Evolutionary conservation across 2,329 filamentous ascomycete genomes (phyloP).

Genomic region (Coleophoma cylindrospora): DNA sequence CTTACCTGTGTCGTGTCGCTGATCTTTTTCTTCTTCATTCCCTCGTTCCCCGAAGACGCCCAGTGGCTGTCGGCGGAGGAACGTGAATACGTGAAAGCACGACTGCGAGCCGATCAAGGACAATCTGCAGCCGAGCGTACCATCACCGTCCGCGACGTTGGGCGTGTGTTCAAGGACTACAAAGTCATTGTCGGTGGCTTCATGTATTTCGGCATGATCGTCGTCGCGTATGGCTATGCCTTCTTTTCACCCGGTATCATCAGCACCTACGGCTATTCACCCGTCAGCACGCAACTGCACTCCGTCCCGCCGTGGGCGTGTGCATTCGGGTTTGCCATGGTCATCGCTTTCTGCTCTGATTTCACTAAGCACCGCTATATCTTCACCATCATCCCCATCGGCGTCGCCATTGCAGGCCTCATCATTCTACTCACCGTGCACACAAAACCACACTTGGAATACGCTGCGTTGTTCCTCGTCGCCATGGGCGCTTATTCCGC

Average conservation of each 20-base stretch:
- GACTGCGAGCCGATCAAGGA: conserved; percentile 66
- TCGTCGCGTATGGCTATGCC: conserved; percentile 73
- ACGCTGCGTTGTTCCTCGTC: conserved; percentile 77
- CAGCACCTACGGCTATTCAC: conserved; percentile 55
- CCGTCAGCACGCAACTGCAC: conserved; percentile 46
- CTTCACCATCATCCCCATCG: conserved; percentile 66
- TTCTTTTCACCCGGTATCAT: conserved; percentile 75
- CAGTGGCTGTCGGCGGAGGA: conserved; percentile 71
- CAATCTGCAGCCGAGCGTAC: conserved; percentile 57
- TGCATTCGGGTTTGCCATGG: conserved; percentile 75
- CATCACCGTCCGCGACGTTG: conserved; percentile 53
- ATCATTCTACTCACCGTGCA: conserved; percentile 69
- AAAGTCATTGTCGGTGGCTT: conserved; percentile 70
- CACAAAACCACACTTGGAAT: conserved; percentile 61
- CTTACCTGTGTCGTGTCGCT: conserved; percentile 58
- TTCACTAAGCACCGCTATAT: conserved; percentile 65
- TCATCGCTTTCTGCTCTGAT: conserved; percentile 70
- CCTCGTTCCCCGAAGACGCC: conserved; percentile 69
- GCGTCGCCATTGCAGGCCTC: conserved; percentile 68
- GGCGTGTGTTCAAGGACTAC: conserved; percentile 64
- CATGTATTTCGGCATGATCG: conserved; percentile 78
- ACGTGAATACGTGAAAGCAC: conserved; percentile 57
- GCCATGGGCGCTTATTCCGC: conserved; percentile 76
- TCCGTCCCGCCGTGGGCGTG: conserved; percentile 58
- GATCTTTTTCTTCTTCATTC: conserved; percentile 64